Evolutionary conservation across 768 basidiomycete genomes (phyloP), one percentile per base, ranked within the genome.

Genomic region (Hygrocybe punicea): DNA sequence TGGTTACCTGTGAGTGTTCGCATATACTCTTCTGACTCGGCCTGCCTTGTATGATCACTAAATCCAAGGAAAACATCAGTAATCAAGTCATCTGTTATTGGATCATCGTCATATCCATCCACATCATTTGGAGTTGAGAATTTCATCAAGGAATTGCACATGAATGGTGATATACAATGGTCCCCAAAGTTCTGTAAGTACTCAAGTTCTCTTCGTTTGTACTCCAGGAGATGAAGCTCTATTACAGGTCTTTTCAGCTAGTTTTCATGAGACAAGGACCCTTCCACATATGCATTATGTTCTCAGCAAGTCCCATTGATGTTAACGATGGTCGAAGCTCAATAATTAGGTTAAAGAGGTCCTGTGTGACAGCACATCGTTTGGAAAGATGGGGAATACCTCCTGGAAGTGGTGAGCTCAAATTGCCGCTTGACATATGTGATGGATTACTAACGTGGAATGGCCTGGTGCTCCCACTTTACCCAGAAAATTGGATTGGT

Each of bases 401-500:
- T n/a, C n/a, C n/a, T n/a, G n/a, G n/a, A n/a, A n/a, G n/a, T n/a
- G n/a, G n/a, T n/a, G n/a, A n/a, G n/a, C n/a, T n/a, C n/a, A n/a
- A n/a, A n/a, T n/a, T n/a, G n/a, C n/a, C n/a, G n/a, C n/a, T n/a
- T n/a, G n/a, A n/a, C n/a, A n/a, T n/a, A n/a, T n/a, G n/a, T n/a
- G n/a, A n/a, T n/a, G n/a, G n/a, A n/a, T n/a, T n/a, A n/a, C n/a
- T n/a, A n/a, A n/a, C n/a, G n/a, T n/a, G n/a, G n/a, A n/a, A n/a
- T n/a, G n/a, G n/a, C n/a, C n/a, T n/a, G n/a, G n/a, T n/a, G n/a
- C n/a, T n/a, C n/a, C n/a, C n/a, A n/a, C n/a, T n/a, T n/a, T n/a
- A n/a, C n/a, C n/a, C n/a, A n/a, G n/a, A n/a, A n/a, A n/a, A 14
- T 24, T 9, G 23, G 8, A 44, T 51, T 57, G 7, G 56, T 57